phyloP scores from a whole-genome alignment of 2,329 filamentous ascomycete genomes.

The Colletotrichum sojae region DNA sequence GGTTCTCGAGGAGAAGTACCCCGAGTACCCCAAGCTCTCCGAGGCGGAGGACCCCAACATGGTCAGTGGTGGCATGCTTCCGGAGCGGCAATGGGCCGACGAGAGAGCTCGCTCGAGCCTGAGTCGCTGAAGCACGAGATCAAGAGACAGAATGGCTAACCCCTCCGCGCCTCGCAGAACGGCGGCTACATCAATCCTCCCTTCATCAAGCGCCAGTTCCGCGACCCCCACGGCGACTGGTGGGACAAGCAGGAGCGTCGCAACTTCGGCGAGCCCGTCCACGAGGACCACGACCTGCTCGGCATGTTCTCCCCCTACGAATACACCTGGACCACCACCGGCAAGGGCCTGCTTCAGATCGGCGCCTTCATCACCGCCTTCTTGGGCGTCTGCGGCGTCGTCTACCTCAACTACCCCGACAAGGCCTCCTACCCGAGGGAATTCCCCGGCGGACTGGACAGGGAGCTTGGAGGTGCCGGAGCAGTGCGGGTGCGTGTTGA shows the following conservation, averaged over 20 bases:
- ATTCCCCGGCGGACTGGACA: conserved; percentile 80
- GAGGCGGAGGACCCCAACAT: conserved; percentile 77
- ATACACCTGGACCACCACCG: conserved; percentile 85
- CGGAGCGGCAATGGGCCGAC: conserved; percentile 4
- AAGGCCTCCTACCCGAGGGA: conserved; percentile 77
- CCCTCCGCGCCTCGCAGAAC: conserved; percentile 70
- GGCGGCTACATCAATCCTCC: conserved; percentile 87
- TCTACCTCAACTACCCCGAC: conserved; percentile 81
- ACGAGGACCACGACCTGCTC: conserved; percentile 95
- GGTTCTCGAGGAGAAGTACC: conserved; percentile 66
- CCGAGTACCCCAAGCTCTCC: conserved; percentile 61
- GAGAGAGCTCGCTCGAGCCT: background rate
- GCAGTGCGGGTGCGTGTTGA: conserved; percentile 75
- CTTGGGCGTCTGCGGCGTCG: conserved; percentile 75
- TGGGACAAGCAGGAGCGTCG: conserved; percentile 98
- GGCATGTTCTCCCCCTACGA: conserved; percentile 91
- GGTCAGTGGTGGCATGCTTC: conserved; percentile 61
- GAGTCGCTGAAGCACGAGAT: background rate
- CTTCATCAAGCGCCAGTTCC: conserved; percentile 87
- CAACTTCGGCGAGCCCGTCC: conserved; percentile 96
- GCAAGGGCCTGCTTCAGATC: conserved; percentile 78
- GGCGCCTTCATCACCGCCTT: conserved; percentile 76
- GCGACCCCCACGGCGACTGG: conserved; percentile 94
- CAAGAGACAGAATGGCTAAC: conserved; percentile 42
- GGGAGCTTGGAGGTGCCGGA: conserved; percentile 80